phyloP scores from a whole-genome alignment of 1,284 basidiomycete species.

The Takashimella tepidaria region DNA sequence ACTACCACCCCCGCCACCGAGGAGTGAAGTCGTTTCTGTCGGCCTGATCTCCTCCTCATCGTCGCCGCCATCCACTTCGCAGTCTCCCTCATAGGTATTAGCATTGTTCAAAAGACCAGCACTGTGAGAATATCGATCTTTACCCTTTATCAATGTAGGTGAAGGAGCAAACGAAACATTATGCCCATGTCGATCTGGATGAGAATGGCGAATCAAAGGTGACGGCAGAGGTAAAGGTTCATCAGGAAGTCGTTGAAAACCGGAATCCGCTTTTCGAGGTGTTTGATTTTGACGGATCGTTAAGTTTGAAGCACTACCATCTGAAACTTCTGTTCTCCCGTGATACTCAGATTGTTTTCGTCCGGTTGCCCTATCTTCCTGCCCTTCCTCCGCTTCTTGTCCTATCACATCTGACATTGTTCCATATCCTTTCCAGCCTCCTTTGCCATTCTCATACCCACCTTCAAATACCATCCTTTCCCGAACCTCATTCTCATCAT shows the following conservation, averaged over 20 bases:
- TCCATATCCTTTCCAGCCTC: constrained; percentile 5
- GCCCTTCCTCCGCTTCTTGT: constrained; percentile 1
- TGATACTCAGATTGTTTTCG: constrained; percentile 2
- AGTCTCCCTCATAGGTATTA: too few species aligned
- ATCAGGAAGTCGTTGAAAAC: not conserved
- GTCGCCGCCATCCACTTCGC: constrained; percentile 8
- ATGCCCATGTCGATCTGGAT: not conserved
- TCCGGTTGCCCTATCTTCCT: constrained; percentile 2
- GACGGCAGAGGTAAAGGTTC: not conserved
- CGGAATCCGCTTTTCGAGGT: not conserved
- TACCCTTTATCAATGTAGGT: not conserved
- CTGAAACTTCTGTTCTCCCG: constrained; percentile 18
- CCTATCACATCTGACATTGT: constrained; percentile 19
- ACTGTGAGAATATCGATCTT: not conserved
- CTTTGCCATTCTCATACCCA: not conserved
- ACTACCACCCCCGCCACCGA: not conserved
- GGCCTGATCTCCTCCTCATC: constrained; percentile 1
- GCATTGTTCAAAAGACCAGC: too few species aligned
- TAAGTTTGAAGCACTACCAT: constrained; percentile 24
- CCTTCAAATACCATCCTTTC: too few species aligned
- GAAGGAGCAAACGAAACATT: not conserved
- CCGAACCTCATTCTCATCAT: constrained; percentile 6
- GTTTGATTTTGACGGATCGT: constrained; percentile 22
- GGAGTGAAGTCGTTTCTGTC: not conserved
- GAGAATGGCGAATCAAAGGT: not conserved